These are phyloP conservation scores for Tulasnella sp. DNA, from an alignment of 768 basidiomycete genomes.

Conservation along the genomic window DNA sequence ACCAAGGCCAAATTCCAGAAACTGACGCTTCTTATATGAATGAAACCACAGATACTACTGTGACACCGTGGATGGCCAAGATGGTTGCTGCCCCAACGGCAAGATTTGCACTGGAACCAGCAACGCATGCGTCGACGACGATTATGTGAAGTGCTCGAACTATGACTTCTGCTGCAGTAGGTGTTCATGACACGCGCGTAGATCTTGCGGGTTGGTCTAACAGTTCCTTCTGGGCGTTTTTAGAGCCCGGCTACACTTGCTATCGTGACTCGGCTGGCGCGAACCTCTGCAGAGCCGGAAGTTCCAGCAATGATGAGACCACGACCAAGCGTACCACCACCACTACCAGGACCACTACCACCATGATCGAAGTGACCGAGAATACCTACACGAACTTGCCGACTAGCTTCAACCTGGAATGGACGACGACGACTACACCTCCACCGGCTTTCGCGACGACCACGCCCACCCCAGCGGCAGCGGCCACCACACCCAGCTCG, in stretches of 20 bases:
- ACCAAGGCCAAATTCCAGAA: background rate
- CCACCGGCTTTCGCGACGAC: too few relatives aligned
- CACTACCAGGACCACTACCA: background rate
- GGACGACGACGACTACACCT: too few relatives aligned
- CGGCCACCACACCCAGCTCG: too few relatives aligned
- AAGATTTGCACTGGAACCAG: background rate
- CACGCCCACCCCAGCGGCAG: too few relatives aligned
- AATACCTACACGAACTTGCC: too few relatives aligned
- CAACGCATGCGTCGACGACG: background rate
- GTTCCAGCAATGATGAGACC: background rate
- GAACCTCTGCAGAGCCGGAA: background rate
- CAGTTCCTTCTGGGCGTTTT: background rate
- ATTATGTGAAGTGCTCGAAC: slow-evolving; percentile 12
- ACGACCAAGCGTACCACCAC: background rate
- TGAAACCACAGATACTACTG: slow-evolving; percentile 6
- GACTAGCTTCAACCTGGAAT: too few relatives aligned
- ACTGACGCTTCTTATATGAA: background rate
- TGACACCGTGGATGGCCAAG: background rate
- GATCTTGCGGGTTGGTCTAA: background rate
- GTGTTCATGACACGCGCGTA: background rate
- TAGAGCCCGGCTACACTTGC: background rate
- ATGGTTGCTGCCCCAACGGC: slow-evolving; percentile 18
- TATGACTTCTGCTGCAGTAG: slow-evolving; percentile 19
- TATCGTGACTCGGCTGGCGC: too few relatives aligned
- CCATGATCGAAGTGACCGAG: too few relatives aligned